Evolutionary conservation across 306 rosid genomes (phyloP), one percentile per base, ranked within the genome.

Genomic region (Luffa acutangula): DNA sequence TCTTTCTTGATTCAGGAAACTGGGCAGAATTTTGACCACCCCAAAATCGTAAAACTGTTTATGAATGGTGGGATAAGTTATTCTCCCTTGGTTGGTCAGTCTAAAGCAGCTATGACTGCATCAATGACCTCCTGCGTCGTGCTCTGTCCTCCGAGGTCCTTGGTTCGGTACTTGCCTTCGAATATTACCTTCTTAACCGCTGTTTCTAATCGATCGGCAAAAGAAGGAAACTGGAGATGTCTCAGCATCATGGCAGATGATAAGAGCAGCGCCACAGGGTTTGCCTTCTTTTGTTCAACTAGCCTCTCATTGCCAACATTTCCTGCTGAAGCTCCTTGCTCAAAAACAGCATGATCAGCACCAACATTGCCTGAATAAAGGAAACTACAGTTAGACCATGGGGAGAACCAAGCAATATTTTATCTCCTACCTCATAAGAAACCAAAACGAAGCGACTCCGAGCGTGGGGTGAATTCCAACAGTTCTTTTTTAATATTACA

Each of bases 301-400:
- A 87, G 14, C 53, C 83, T 87, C 7, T 87, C 91, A 51, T 87
- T 91, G 18, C 98, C 98, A 4, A 94, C 97, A 31, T 94, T 94
- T 71, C 97, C 97, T 71, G 98, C 98, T 7, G 97, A 94, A 78
- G 97, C 97, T 48, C 98, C 98, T 90, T 95, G 98, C 92, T 94
- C 97, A 62, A 94, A 94, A 78, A 92, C 92, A 2, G 98, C 98
- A 36, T 86, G 88, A 45, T 92, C 97, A 48, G 94, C 96, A 78
- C 97, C 98, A 53, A 90, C 98, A 82, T 94, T 94, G 51, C 98
- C 98, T 93, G 90, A 80, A 82, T 85, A 75, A 18, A 6, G 67
- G 14, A 12, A 83, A 51, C 53, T 65, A 57, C 71, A n/a, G 49
- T 77, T 3, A 31, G 18, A 34, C 7, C 13, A 21, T 39, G 43